Percentiles rank a stretch among this genome's conserved stretches.
Evolutionary conservation across 495 filamentous ascomycete genomes (phyloP).

Genomic region (Chaetomidium leptoderma): DNA sequence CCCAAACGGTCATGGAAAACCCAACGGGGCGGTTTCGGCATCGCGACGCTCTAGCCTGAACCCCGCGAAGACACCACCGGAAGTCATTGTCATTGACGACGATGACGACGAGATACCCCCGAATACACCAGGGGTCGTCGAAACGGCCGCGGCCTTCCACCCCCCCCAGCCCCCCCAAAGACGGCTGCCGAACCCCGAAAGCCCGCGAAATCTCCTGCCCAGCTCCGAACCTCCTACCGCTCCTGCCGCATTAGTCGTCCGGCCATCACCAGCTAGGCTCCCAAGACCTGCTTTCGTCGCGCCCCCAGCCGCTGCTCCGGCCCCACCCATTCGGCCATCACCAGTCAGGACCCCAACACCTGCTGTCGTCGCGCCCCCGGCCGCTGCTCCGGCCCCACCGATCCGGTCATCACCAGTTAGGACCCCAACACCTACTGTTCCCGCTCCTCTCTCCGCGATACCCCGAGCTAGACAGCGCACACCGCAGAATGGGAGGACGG

Average conservation of each 20-base stretch:
- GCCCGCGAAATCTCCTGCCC: background rate
- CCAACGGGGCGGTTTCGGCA: background rate
- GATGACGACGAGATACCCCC: slow-evolving; percentile 12
- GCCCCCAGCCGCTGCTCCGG: background rate
- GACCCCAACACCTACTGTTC: background rate
- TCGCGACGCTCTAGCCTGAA: background rate
- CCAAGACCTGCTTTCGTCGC: background rate
- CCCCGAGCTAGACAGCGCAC: background rate
- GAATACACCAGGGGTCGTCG: background rate
- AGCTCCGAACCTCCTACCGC: background rate
- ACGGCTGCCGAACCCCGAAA: background rate
- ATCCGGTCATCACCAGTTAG: background rate
- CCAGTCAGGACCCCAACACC: background rate
- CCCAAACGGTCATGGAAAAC: background rate
- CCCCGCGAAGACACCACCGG: background rate
- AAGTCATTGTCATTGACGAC: slow-evolving; percentile 22
- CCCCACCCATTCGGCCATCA: background rate
- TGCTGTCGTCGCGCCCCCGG: background rate
- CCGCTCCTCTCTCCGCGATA: background rate
- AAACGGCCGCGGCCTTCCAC: background rate
- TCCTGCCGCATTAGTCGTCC: background rate
- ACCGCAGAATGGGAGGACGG: slow-evolving; percentile 19
- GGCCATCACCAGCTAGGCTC: background rate
- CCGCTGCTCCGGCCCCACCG: background rate
- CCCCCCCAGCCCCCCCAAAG: too few relatives aligned